Conservation (phyloP, 805 yeast genomes). For the Groenewaldozyma tartarivorans region DNA sequence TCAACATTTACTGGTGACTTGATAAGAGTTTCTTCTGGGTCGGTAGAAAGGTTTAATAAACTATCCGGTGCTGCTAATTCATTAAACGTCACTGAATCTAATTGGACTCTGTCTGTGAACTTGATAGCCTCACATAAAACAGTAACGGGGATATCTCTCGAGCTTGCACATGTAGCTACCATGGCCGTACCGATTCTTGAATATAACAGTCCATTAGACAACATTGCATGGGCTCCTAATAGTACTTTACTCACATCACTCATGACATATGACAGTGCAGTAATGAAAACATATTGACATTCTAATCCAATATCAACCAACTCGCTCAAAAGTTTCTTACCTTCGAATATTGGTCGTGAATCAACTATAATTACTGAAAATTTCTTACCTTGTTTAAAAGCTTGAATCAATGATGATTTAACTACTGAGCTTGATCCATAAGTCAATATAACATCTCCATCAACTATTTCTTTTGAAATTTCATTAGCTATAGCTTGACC, state of each 20-base stretch:
- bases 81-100: constrained; percentile 90
- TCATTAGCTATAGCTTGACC: constrained; percentile 73
- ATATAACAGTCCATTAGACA: constrained; percentile 86
- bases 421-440: constrained; percentile 85
- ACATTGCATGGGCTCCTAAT: constrained; percentile 94
- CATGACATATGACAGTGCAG: constrained; percentile 69
- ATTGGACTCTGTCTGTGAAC: constrained; percentile 89
- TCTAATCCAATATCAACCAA: constrained; percentile 57
- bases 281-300: constrained; percentile 69
- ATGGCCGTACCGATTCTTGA: constrained; percentile 93
- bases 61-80: constrained; percentile 44
- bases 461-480: constrained; percentile 66
- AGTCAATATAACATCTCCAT: constrained; percentile 73
- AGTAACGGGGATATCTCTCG: constrained; percentile 83
- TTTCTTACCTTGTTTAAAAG: constrained; percentile 45
- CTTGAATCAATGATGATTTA: constrained; percentile 62
- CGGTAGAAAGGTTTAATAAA: constrained; percentile 23
- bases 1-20: constrained; percentile 18
- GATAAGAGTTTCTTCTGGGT: constrained; percentile 16
- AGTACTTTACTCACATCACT: constrained; percentile 85
- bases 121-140: constrained; percentile 94
- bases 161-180: constrained; percentile 83
- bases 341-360: constrained; percentile 91
- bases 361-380: constrained; percentile 84
- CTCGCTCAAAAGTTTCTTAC: constrained; percentile 61